Percentiles rank a stretch among this genome's conserved stretches.
Conservation (phyloP, 352 stramenopile genomes). For the Globisporangium nagaii region DNA sequence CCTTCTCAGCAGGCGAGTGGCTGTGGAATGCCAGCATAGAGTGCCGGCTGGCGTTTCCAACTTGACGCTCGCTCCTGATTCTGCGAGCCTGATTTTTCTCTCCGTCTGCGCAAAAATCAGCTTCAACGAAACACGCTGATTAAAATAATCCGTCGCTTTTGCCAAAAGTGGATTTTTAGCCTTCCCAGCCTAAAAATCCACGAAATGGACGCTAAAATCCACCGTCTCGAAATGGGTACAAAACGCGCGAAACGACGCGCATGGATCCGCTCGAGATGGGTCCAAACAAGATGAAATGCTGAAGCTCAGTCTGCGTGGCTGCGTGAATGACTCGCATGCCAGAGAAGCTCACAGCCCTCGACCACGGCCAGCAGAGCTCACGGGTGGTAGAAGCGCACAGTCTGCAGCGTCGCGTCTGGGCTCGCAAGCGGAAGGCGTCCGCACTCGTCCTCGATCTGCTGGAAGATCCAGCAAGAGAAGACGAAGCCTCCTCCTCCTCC, state of each 20-base stretch:
- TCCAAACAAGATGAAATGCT: no score
- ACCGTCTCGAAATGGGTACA: background rate
- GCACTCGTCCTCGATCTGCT: constrained; percentile 7
- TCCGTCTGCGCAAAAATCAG: background rate
- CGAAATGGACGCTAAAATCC: background rate
- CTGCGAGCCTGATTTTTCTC: no score
- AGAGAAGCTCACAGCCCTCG: no score
- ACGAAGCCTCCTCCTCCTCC: background rate
- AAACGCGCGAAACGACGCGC: background rate
- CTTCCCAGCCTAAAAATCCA: background rate
- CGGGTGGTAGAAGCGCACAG: constrained; percentile 2
- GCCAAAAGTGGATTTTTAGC: background rate
- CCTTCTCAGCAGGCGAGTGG: no score
- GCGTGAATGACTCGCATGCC: no score
- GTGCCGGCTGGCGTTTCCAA: no score
- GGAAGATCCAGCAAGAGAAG: constrained; percentile 14
- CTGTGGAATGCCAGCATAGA: no score
- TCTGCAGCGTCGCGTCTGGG: background rate
- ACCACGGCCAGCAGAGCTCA: no score
- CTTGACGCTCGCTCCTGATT: no score
- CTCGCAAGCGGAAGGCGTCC: background rate
- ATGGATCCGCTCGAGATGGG: no score
- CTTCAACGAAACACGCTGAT: background rate
- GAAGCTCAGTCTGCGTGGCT: no score
- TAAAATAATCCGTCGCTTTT: background rate